Evolutionary conservation across 345 rosid species (phyloP), one percentile per base, ranked within the genome.

Genomic region (Eucalyptus melliodora): DNA sequence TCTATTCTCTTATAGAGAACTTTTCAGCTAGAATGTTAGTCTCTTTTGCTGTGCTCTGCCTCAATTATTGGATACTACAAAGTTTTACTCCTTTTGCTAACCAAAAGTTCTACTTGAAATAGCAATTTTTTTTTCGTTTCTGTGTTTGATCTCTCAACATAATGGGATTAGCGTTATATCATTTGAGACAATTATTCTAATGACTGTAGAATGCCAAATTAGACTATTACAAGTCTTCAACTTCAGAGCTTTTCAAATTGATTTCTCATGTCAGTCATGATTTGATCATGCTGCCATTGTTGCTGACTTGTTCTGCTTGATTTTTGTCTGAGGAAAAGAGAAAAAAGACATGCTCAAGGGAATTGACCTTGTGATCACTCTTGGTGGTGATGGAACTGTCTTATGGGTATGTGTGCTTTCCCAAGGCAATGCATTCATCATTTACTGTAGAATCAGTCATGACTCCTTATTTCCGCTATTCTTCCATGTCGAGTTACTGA

Each of bases 311-410:
- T 86, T 60, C 42, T 88, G 31, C 87, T 31, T 60, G 27, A 6
- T 93, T 91, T 23, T 56, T 56, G 62, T 56, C 6, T 24, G 62
- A 56, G 62, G 62, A 56, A 56, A 56, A 56, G 62, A 56, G 62
- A 23, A 56, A 56, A 56, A 56, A 4, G 62, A 56, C 62, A 3
- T 56, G 62, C 99, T 97, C 92, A 89, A 95, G 50, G 92, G 96
- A 91, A 96, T 98, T 89, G 99, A 98, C 93, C 97, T 98, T 88
- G 96, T 98, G 59, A 94, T 96, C 88, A 97, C 99, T 89, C 99
- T 98, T 90, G 99, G 99, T 90, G 99, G 99, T 30, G 99, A 98
- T 93, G 99, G 99, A 89, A 98, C 99, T 51, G 99, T 98, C 85
- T 96, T 98, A 50, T 97, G 99, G 99, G 99, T 98, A 96, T 51